Conservation (phyloP, 2,329 filamentous ascomycete species). For the Ophiognomonia clavigignenti-juglandacearum region DNA sequence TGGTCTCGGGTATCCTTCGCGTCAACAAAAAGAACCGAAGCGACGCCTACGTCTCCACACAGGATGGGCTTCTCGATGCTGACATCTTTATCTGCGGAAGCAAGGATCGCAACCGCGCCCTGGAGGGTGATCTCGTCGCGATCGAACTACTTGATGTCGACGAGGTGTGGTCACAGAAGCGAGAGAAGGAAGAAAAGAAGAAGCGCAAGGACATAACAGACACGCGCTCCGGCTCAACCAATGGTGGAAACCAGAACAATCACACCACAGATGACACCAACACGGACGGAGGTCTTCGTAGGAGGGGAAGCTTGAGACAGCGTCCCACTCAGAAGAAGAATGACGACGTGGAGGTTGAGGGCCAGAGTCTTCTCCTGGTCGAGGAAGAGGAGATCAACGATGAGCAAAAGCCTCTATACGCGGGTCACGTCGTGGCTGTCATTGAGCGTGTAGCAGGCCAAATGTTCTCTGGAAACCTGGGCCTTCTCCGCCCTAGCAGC, state of each 20-base stretch:
- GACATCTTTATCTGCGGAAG: constrained; percentile 99
- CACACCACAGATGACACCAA: constrained; percentile 56
- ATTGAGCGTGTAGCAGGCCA: constrained; percentile 95
- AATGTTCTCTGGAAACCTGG: constrained; percentile 97
- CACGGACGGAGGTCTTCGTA: constrained; percentile 79
- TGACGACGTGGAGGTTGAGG: constrained; percentile 97
- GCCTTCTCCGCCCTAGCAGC: constrained; percentile 89
- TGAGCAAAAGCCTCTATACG: constrained; percentile 95
- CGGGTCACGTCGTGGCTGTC: constrained; percentile 94
- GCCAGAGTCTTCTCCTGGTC: constrained; percentile 91
- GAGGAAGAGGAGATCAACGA: constrained; percentile 99
- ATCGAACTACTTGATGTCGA: constrained; percentile 96
- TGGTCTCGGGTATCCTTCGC: constrained; percentile 92
- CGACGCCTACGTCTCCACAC: constrained; percentile 93
- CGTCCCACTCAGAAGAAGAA: constrained; percentile 99
- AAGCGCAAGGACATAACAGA: constrained; percentile 99
- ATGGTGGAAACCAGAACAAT: constrained; percentile 62
- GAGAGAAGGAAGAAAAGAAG: constrained; percentile 99
- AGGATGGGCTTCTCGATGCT: constrained; percentile 81
- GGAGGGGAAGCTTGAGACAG: constrained; percentile 91
- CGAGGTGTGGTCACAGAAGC: constrained; percentile 98
- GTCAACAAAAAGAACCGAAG: constrained; percentile 99
- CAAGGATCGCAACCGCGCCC: constrained; percentile 94
- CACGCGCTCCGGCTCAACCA: constrained; percentile 72
- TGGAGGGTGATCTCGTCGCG: constrained; percentile 93